Evolutionary conservation across 1,284 basidiomycete species (phyloP), one percentile per base, ranked within the genome.

Genomic region (Ceratobasidium sp.): DNA sequence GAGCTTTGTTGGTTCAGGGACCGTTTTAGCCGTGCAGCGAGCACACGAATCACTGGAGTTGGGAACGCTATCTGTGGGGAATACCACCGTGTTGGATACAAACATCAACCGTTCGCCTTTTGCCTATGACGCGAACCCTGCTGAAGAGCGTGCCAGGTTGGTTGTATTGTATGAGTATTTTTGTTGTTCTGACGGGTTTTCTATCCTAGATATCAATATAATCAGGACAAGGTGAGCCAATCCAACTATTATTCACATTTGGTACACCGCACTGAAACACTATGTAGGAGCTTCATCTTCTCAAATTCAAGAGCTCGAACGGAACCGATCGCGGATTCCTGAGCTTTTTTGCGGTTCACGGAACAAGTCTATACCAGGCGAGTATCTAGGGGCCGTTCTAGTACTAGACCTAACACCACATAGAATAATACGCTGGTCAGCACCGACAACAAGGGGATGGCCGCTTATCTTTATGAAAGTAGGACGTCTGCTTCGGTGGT

Each of bases 381-480:
- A 46, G 85, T 83, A 18, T 1, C 18, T 68, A 67, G 61, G 13
- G 40, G 39, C 7, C 39, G 15, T 66, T 39, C 49, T 6, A 23
- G 44, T 26, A 28, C 46, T 9, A 7, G 39, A 33, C 39, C 20
- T 49, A 3, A 51, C 33, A 28, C 15, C 56, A 12, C 53, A 39
- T 80, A 93, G 92, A 95, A 94, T 82, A 94, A 94, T 80, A 94
- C 93, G 0, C 86, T 94, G 12, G 88, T 95, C 44, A 94, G 92
- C 83, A 86, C 88, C 4, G 93, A 94, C 84, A 94, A 94, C 86
- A 95, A 95, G 83, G 94, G 94, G 33, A 94, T 95, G 92, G 93
- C 93, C 4, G 93, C 93, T 12, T 92, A 90, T 83, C 83, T 94
- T 18, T 94, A 93, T 80, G 94, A 94, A 86, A 85, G 92, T 92